These are phyloP conservation scores for Penicillium sp. DNA, from an alignment of 2,329 filamentous ascomycete species.

Conservation along the genomic window DNA sequence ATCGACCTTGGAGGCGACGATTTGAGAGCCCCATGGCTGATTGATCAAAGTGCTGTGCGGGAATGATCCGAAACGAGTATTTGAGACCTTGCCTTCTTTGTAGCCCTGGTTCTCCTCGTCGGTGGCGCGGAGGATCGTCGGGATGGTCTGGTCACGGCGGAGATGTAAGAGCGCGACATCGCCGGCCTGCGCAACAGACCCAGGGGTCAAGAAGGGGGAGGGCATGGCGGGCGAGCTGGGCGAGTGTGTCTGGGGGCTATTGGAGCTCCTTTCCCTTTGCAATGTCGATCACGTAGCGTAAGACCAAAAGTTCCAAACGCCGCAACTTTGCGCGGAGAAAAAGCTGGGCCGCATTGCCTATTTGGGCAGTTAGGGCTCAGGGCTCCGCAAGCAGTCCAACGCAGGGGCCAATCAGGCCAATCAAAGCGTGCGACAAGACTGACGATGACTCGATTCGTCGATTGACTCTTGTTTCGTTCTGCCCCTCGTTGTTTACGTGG, in stretches of 20 bases:
- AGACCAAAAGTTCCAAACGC: not conserved
- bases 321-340: slow-evolving; percentile 18
- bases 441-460: slow-evolving; percentile 22
- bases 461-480: slow-evolving; percentile 4
- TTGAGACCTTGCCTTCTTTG: slow-evolving; percentile 75
- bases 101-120: slow-evolving; percentile 69
- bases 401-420: slow-evolving; percentile 23
- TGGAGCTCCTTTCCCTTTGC: not conserved
- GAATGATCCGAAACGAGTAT: slow-evolving; percentile 92
- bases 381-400: slow-evolving; percentile 10
- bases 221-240: slow-evolving; percentile 32
- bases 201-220: slow-evolving; percentile 80
- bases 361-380: slow-evolving; percentile 28
- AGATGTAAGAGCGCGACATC: slow-evolving; percentile 82
- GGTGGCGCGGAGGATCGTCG: slow-evolving; percentile 67
- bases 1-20: slow-evolving; percentile 85
- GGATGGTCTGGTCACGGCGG: slow-evolving; percentile 80
- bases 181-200: slow-evolving; percentile 61
- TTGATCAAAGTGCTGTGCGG: slow-evolving; percentile 76
- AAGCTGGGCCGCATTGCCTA: slow-evolving; percentile 20
- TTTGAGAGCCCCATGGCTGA: slow-evolving; percentile 87
- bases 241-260: not conserved
- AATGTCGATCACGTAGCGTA: not conserved
- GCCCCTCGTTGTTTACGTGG: slow-evolving; percentile 23
- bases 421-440: slow-evolving; percentile 7